These are phyloP conservation scores for Tetracladium marchalianum DNA, from an alignment of 495 filamentous ascomycete species.

Conservation along the genomic window DNA sequence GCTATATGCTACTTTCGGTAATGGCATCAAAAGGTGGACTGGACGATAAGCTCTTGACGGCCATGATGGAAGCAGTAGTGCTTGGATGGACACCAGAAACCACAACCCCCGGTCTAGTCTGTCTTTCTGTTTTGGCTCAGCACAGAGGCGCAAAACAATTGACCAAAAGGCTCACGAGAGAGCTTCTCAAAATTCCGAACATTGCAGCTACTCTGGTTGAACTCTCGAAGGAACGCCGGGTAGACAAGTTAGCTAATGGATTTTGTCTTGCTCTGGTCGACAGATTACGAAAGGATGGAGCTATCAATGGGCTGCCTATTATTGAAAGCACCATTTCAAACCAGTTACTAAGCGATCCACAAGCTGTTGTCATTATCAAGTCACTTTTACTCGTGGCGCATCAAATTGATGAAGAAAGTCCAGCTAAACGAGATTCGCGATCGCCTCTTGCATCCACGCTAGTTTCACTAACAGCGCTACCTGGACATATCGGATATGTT, in stretches of 20 bases:
- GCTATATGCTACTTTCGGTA: conserved; percentile 82
- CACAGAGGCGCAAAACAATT: conserved; percentile 57
- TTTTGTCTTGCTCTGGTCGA: conserved; percentile 56
- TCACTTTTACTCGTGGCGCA: conserved; percentile 49
- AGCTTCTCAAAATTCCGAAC: conserved; percentile 52
- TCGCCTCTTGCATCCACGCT: conserved; percentile 53
- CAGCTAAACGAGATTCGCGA: conserved; percentile 40
- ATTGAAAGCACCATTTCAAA: conserved; percentile 52
- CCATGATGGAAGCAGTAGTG: conserved; percentile 79
- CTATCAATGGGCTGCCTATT: conserved; percentile 41
- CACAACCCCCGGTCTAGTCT: conserved; percentile 62
- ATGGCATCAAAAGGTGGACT: conserved; percentile 72
- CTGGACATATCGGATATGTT: conserved; percentile 41
- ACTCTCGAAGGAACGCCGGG: conserved; percentile 52
- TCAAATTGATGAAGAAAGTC: conserved; percentile 35
- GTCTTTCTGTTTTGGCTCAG: conserved; percentile 70
- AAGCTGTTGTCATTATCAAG: conserved; percentile 50
- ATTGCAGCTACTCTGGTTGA: conserved; percentile 47
- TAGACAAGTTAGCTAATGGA: conserved; percentile 66
- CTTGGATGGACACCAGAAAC: conserved; percentile 65
- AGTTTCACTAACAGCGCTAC: conserved; percentile 46
- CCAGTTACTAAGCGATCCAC: conserved; percentile 49
- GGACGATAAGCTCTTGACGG: conserved; percentile 61
- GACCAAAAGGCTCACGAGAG: conserved; percentile 57
- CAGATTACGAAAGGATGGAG: conserved; percentile 51